Evolutionary conservation across 2,329 filamentous ascomycete species (phyloP).

Genomic region (Metarhizium album): DNA sequence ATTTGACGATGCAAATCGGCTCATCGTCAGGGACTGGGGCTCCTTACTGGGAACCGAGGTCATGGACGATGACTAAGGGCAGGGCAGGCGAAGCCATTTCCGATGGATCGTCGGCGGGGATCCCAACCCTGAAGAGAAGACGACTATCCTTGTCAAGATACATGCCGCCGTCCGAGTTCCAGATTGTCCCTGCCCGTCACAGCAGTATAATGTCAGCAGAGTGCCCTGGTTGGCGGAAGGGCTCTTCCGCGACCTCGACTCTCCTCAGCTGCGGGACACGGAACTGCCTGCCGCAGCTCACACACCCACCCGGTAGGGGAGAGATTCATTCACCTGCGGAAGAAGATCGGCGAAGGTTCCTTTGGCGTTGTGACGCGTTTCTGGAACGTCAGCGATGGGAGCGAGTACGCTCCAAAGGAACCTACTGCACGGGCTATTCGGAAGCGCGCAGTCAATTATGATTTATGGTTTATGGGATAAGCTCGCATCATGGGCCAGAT

Average conservation of each 20-base stretch:
- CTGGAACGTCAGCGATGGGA: slow-evolving; percentile 15
- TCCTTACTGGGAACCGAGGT: neutral
- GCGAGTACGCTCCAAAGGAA: slow-evolving; percentile 13
- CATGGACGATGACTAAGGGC: neutral
- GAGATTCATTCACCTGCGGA: slow-evolving; percentile 7
- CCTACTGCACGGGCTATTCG: no score
- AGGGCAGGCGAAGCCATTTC: neutral
- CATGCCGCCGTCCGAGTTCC: slow-evolving; percentile 1
- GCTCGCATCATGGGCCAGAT: no score
- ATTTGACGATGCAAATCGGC: neutral
- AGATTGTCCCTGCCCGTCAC: slow-evolving; percentile 6
- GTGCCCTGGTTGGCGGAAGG: slow-evolving; percentile 4
- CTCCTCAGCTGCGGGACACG: slow-evolving; percentile 3
- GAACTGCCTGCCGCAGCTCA: neutral
- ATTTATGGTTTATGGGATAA: no score
- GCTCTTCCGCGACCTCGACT: slow-evolving; percentile 6
- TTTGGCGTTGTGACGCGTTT: slow-evolving; percentile 12
- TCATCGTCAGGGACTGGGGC: neutral
- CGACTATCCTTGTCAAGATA: slow-evolving; percentile 7
- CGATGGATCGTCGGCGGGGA: neutral
- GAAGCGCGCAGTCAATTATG: no score
- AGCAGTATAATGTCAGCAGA: slow-evolving; percentile 9
- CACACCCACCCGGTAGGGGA: neutral
- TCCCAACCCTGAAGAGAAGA: neutral
- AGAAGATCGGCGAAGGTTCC: slow-evolving; percentile 9